phyloP scores from a whole-genome alignment of 2,329 filamentous ascomycete genomes.

The Aquanectria penicillioides region DNA sequence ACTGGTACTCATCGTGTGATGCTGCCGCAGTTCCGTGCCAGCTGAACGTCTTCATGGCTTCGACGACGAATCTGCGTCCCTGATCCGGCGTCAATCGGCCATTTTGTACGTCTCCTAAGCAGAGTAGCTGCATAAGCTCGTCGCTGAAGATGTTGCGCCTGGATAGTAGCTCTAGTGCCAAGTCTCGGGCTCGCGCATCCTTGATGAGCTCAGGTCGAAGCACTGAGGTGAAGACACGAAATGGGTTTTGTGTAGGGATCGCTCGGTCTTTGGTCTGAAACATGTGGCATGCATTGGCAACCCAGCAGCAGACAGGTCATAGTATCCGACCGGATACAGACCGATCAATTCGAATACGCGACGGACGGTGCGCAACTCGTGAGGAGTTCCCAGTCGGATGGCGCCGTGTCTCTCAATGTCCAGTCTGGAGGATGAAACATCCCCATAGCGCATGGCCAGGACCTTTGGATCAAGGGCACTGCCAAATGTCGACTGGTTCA shows the following conservation, averaged over 20 bases:
- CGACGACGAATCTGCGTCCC: conserved; percentile 48
- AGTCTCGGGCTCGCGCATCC: conserved; percentile 37
- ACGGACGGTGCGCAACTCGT: conserved; percentile 54
- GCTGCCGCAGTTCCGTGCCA: conserved; percentile 29
- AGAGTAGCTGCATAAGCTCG: conserved; percentile 48
- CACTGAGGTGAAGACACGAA: conserved; percentile 50
- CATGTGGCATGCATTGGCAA: conserved; percentile 62
- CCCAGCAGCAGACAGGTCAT: conserved; percentile 56
- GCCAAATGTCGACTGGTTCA: conserved; percentile 25
- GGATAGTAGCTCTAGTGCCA: conserved; percentile 48
- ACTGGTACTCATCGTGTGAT: conserved; percentile 25
- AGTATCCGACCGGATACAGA: conserved; percentile 61
- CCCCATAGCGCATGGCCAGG: conserved; percentile 29
- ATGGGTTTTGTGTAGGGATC: conserved; percentile 54
- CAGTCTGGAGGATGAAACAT: conserved; percentile 25
- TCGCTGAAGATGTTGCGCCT: conserved; percentile 54
- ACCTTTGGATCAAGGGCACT: conserved; percentile 27
- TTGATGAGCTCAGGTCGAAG: conserved; percentile 54
- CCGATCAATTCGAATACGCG: conserved; percentile 58
- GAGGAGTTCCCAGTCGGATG: conserved; percentile 55
- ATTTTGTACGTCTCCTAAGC: conserved; percentile 44
- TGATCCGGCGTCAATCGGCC: conserved; percentile 44
- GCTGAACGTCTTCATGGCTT: conserved; percentile 30
- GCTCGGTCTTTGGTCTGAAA: conserved; percentile 53
- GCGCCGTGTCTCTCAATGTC: conserved; percentile 54